Conservation (phyloP, 2,329 filamentous ascomycete species). For the Erysiphe neolycopersici region DNA sequence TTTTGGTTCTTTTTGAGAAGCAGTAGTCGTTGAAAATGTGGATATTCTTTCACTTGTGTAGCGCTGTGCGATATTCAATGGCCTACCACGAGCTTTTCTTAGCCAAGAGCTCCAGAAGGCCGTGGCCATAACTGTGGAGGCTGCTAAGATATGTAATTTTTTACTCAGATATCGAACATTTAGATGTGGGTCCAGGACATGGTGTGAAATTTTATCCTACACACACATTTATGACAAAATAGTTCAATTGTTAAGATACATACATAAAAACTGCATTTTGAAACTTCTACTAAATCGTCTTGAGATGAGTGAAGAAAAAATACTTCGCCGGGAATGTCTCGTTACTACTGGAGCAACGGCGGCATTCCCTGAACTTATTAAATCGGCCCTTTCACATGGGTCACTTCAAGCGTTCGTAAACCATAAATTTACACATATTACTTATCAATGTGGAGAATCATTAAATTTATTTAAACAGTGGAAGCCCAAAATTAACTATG, state of each 20-base stretch:
- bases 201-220: no score
- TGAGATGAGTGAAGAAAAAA: not conserved
- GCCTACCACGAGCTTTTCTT: not conserved
- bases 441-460: slow-evolving; percentile 58
- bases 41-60: not conserved
- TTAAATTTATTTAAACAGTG: slow-evolving; percentile 23
- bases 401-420: slow-evolving; percentile 35
- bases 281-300: no score
- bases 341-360: slow-evolving; percentile 86
- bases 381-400: slow-evolving; percentile 29
- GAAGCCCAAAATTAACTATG: slow-evolving; percentile 7
- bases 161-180: no score
- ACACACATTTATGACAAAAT: no score
- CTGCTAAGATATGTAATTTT: no score
- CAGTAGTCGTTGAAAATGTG: not conserved
- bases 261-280: no score
- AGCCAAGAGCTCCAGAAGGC: not conserved
- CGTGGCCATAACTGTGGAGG: not conserved
- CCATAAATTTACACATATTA: slow-evolving; percentile 40
- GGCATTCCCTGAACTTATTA: slow-evolving; percentile 46
- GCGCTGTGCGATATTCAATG: not conserved
- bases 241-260: no score
- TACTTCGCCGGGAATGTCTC: slow-evolving; percentile 27
- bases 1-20: not conserved
- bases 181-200: no score